A percentile compares a stretch with the other conserved stretches of the same genome.
Evolutionary conservation across 2,329 filamentous ascomycete species (phyloP).

Genomic region (Akanthomyces muscarius): DNA sequence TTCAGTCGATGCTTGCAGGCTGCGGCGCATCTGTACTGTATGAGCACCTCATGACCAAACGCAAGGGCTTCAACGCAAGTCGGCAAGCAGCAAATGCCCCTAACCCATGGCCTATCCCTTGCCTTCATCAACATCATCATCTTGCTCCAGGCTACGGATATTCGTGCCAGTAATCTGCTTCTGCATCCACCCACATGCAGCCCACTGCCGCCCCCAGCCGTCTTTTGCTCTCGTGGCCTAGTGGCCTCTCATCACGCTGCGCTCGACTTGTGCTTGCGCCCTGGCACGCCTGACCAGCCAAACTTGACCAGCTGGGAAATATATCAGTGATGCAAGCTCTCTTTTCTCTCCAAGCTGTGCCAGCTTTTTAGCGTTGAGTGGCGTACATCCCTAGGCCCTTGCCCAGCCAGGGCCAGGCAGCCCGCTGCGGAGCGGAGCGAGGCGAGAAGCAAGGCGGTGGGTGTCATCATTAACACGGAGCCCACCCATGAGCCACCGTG

Average conservation of each 20-base stretch:
- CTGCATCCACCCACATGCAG: constrained; percentile 12
- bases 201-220: neutral
- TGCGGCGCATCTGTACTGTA: too few relatives aligned
- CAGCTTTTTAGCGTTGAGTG: constrained; percentile 4
- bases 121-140: neutral
- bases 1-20: too few relatives aligned
- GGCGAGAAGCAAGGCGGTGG: constrained; percentile 11
- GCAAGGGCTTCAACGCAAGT: too few relatives aligned
- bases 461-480: neutral
- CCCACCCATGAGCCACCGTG: neutral
- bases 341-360: neutral
- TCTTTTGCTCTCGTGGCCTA: neutral
- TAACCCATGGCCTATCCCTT: neutral
- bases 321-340: constrained; percentile 3
- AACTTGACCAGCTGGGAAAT: neutral
- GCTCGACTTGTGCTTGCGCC: constrained; percentile 1
- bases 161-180: neutral
- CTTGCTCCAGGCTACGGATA: neutral
- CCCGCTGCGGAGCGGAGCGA: constrained; percentile 15
- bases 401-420: neutral
- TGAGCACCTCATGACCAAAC: too few relatives aligned
- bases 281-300: neutral
- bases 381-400: constrained; percentile 3
- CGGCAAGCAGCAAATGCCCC: neutral
- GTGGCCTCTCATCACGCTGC: constrained; percentile 3